A percentile compares a stretch with the other conserved stretches of the same genome.
phyloP scores from a whole-genome alignment of 345 rosid species.

The Erodium maritimum region DNA sequence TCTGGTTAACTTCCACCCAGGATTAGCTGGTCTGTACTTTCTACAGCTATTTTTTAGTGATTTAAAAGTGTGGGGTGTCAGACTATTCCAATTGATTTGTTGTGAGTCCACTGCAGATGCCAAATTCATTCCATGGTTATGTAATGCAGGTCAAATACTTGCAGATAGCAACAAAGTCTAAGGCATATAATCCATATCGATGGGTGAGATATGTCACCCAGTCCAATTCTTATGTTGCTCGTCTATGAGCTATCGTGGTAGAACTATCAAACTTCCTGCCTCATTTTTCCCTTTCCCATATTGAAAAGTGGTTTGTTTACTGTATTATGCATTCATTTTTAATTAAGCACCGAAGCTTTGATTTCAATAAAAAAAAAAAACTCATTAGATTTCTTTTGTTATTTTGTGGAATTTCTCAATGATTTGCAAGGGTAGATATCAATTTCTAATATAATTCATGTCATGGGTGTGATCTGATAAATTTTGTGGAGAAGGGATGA shows the following conservation, averaged over 20 bases:
- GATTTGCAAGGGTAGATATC: no score
- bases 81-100: neutral
- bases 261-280: neutral
- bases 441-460: no score
- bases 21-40: neutral
- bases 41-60: no score
- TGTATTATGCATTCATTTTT: no score
- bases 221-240: slow-evolving; percentile 94
- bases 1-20: neutral
- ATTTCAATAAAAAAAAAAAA: no score
- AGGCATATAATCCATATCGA: slow-evolving; percentile 73
- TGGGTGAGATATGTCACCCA: slow-evolving; percentile 99
- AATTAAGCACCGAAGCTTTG: no score
- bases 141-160: slow-evolving; percentile 84
- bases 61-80: no score
- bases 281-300: neutral
- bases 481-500: no score
- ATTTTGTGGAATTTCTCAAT: no score
- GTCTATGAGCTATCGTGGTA: slow-evolving; percentile 24
- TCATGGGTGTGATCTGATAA: no score
- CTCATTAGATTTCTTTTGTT: no score
- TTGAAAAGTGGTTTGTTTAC: no score
- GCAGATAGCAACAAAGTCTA: slow-evolving; percentile 91
- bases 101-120: neutral
- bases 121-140: neutral